Evolutionary conservation across 306 rosid species (phyloP), one percentile per base, ranked within the genome.

Genomic region (Vachellia collinsii): DNA sequence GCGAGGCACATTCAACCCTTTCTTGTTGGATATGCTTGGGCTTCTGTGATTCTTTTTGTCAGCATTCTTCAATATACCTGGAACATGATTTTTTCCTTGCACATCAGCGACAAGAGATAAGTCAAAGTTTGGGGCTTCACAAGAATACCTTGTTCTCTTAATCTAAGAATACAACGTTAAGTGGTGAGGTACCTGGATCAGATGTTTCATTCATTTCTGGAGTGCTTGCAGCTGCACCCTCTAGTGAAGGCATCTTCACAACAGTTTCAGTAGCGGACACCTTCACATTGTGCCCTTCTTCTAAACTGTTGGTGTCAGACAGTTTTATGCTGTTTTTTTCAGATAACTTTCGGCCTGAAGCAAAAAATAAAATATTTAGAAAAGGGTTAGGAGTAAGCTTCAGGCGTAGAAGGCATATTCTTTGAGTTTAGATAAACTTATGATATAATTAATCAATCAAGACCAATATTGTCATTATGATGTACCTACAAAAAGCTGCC

Each of bases 401-500:
- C 65, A 75, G 78, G 80, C 43, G 56, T 53, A 77, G 79, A 63
- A 79, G 72, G 68, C 72, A 67, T 51, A 38, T 43, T 41, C 29
- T 36, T 46, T 9, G 42, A 48, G 74, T 64, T 79, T 61, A 80
- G 72, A 48, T n/a, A 51, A 69, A 74, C 42, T 66, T 44, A 70
- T 16, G 75, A 54, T 16, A 74, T 13, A 75, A 64, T n/a, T 41
- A 68, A 72, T 79, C 78, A 61, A 80, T 17, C 47, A 68, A 37
- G 14, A 76, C 37, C 68, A 67, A 12, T 65, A 63, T 70, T 58
- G 72, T 77, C 71, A 59, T 47, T 17, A 80, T 75, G 74, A 81
- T 50, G 77, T 82, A 94, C 98, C 93, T 86, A 71, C 80, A 77
- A 74, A 83, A 79, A 37, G 79, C 78, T 82, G 86, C 65, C 72